phyloP scores from a whole-genome alignment of 1,284 basidiomycete species.

The Heterobasidion irregulare region DNA sequence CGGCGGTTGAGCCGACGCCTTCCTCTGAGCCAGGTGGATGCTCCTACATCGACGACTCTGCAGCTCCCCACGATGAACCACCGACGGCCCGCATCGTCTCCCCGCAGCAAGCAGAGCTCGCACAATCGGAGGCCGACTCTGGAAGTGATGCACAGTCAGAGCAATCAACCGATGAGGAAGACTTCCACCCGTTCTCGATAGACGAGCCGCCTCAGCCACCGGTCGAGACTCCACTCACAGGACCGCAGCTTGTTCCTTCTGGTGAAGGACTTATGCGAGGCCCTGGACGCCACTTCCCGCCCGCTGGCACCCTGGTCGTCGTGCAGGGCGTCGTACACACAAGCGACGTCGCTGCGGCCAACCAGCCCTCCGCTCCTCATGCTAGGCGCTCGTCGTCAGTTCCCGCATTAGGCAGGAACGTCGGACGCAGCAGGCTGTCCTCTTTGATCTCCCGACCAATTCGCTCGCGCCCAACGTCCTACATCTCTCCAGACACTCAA shows the following conservation, averaged over 20 bases:
- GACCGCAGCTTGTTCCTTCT: neutral
- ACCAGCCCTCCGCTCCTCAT: neutral
- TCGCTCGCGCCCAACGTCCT: conserved; percentile 11
- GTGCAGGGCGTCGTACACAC: conserved; percentile 78
- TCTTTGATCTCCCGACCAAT: conserved; percentile 9
- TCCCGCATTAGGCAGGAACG: neutral
- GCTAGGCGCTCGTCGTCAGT: neutral
- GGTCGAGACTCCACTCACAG: neutral
- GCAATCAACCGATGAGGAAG: neutral
- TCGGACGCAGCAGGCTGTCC: conserved; percentile 3
- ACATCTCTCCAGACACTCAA: conserved; percentile 4
- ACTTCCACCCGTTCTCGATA: neutral
- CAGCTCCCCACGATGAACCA: neutral
- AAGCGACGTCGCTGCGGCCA: conserved; percentile 42
- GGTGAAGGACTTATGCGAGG: neutral
- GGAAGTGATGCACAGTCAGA: neutral
- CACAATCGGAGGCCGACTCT: neutral
- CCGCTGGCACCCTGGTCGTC: conserved; percentile 68
- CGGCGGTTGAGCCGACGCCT: neutral
- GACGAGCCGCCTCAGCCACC: neutral
- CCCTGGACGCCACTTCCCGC: conserved; percentile 45
- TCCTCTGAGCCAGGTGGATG: neutral
- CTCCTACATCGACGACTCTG: neutral
- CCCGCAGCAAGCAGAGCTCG: neutral
- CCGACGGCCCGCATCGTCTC: neutral